These are phyloP conservation scores for Lentinula boryana DNA, from an alignment of 768 basidiomycete genomes.

Conservation along the genomic window DNA sequence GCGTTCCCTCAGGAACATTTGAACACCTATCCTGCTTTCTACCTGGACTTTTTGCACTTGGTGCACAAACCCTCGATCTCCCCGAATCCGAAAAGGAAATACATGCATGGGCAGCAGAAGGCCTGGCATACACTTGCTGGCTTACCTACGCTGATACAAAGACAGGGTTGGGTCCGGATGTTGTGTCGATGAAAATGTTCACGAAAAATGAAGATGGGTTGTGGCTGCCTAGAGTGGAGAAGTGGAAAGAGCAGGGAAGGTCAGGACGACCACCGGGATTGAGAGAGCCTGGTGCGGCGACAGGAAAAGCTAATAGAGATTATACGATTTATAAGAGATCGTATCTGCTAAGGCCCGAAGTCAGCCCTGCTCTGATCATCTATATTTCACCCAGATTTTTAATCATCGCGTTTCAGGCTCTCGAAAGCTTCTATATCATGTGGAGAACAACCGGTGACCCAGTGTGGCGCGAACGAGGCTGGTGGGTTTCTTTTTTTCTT, in stretches of 20 bases:
- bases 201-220: conserved; percentile 14
- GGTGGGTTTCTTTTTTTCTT: conserved; percentile 22
- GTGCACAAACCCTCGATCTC: conserved; percentile 43
- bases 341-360: conserved; percentile 48
- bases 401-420: conserved; percentile 24
- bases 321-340: conserved; percentile 25
- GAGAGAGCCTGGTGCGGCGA: conserved; percentile 15
- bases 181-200: conserved; percentile 28
- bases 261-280: conserved; percentile 29
- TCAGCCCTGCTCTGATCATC: conserved; percentile 14
- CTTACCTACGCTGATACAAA: conserved; percentile 57
- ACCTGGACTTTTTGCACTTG: conserved; percentile 59
- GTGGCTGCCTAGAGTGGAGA: conserved; percentile 33
- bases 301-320: conserved; percentile 23
- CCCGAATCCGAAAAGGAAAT: conserved; percentile 28
- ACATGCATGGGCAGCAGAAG: conserved; percentile 57
- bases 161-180: conserved; percentile 62
- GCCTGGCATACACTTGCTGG: conserved; percentile 57
- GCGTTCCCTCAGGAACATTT: conserved; percentile 33
- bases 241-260: conserved; percentile 37
- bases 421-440: conserved; percentile 49
- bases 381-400: background rate
- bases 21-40: conserved; percentile 72
- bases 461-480: conserved; percentile 49
- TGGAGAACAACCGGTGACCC: conserved; percentile 46